Base-by-base conservation (phyloP, 2,329 filamentous ascomycete genomes). In the Nothophoma quercina region DNA sequence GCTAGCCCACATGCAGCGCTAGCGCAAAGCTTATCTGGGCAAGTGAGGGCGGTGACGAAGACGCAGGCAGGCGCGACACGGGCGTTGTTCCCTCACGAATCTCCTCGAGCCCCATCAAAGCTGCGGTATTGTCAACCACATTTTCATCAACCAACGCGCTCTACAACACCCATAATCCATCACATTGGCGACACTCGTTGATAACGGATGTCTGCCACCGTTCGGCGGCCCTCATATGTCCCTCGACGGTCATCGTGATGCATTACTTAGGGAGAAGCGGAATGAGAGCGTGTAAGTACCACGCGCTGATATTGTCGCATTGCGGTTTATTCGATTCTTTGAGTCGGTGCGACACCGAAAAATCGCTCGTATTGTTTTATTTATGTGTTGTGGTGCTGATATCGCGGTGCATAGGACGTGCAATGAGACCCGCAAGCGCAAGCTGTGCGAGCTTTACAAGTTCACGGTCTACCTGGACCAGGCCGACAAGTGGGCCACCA, bases 401-500 rank as follows among this genome's bases (percentile, higher is more conserved):
- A 65, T 67, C 49, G 58, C 62, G 59, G 54, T 65, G 62, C 57
- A 57, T 59, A 77, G 74, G 63, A 63, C 62, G 56, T 80, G 79
- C 83, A 85, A 89, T 82, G 84, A 83, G 77, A 91, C 89, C 83
- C 89, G 90, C 78, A 95, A 96, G 85, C 88, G 91, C 77, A 96
- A 96, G 83, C 84, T 96, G 74, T 88, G 88, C 75, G 89, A 95
- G 80, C 84, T 96, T 68, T 96, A 89, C 81, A 83, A 84, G 83
- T 88, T 90, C 81, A 89, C 88, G 75, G 85, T 84, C 85, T 58
- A 42, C 38, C 23, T 54, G 44, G 51, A 54, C 13, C 44, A 30
- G 38, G 44, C 51, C 39, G 68, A 70, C 67, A 82, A 83, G 71
- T 77, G 81, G 75, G 79, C 80, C 73, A 80, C 84, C 71, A 78